Conservation (phyloP, 805 yeast species). For the Monosporozyma aerobia region DNA sequence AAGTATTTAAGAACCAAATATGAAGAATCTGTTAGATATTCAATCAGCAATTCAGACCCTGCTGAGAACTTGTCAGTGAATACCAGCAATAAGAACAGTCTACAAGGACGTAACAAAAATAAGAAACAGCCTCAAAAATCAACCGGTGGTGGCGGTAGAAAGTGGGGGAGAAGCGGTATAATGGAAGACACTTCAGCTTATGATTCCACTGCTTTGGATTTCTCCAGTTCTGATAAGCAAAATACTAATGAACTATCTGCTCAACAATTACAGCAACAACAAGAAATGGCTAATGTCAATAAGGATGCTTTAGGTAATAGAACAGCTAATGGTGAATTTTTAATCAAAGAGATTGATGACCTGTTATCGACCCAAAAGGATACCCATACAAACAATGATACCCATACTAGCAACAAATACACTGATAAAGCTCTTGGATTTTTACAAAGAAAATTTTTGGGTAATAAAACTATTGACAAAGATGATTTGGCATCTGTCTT, state of each 20-base stretch:
- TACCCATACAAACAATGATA: slow-evolving; percentile 31
- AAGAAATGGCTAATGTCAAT: slow-evolving; percentile 20
- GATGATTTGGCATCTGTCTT: slow-evolving; percentile 60
- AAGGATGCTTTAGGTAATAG: slow-evolving; percentile 33
- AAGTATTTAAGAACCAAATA: slow-evolving; percentile 32
- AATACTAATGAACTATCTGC: slow-evolving; percentile 10
- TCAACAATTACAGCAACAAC: not conserved
- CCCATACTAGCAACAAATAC: slow-evolving; percentile 24
- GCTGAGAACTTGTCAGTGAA: not conserved
- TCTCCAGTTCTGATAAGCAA: slow-evolving; percentile 34
- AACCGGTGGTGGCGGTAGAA: slow-evolving; percentile 36
- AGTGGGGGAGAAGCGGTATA: slow-evolving; percentile 59
- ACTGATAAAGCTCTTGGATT: slow-evolving; percentile 41
- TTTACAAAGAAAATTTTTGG: slow-evolving; percentile 46
- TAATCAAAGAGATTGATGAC: slow-evolving; percentile 53
- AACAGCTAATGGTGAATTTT: slow-evolving; percentile 46
- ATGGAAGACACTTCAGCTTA: slow-evolving; percentile 36
- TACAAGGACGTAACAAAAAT: slow-evolving; percentile 8
- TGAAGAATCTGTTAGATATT: slow-evolving; percentile 12
- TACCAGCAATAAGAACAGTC: not conserved
- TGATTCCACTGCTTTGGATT: slow-evolving; percentile 41
- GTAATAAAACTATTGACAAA: slow-evolving; percentile 57
- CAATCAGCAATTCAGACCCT: slow-evolving; percentile 3
- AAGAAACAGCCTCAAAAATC: slow-evolving; percentile 8
- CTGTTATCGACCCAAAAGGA: slow-evolving; percentile 15